Base-by-base conservation (phyloP, 164 flowering plant species). In the Stephania yunnanensis region DNA sequence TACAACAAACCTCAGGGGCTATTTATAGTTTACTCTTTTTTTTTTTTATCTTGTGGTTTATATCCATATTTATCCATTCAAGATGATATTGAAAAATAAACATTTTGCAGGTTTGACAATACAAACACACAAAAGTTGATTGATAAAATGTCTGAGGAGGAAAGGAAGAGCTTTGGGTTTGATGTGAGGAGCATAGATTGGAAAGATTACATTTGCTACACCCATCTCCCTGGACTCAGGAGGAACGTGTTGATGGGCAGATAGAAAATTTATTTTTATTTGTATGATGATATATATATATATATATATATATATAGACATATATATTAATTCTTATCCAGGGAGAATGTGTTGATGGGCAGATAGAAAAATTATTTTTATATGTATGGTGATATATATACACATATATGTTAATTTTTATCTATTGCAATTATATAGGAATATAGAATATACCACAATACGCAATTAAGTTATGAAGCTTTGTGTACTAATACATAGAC, bases 201-300 rank as follows among this genome's bases (percentile, higher is more conserved):
- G 97, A 86, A 81, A 76, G 92, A 94, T 69, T 94, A 90, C 82
- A 90, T 94, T 67, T 81, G 83, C 19, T 91, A 89, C 72, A 86
- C 90, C 11, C 97, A 92, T 68, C 89, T 91, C 75, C 97, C 97
- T 4, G 95, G 95, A 11, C 81, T 92, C 12, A 90, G 92, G 85
- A 90, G 86, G 83, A 92, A 94, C 85, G 97, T 92, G 72, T 84
- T 92, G 92, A 94, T 91, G 82, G 93, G 94, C 4, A 87, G 95
- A 82, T 44, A 53, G 15, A 69, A 11, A 45, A 6, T 15, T 30
- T 67, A 36, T 70, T 70, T 69, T 58, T 58, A 6, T 13, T 50
- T 13, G 2, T 50, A 50, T 50, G 15, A 9, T 9, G 55, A 50
- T 50, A 36, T 36, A 36, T 36, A 36, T 36, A 36, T 0, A 36